Conservation (phyloP, 768 basidiomycete genomes). For the Hirschioporus abietinus region DNA sequence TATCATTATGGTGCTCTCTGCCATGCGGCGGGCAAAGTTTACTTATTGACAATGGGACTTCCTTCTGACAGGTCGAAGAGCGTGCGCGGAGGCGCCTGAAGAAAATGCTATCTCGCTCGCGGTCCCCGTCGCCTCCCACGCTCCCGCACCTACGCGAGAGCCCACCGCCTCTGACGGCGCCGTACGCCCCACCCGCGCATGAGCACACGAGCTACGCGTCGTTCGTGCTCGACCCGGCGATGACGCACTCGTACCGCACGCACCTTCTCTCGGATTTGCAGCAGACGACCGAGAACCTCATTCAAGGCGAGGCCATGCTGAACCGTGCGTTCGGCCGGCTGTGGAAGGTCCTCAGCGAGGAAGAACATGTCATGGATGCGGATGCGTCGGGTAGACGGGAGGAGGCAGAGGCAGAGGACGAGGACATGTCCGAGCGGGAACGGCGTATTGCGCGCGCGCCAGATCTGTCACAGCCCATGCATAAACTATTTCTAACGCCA, state of each 20-base stretch:
- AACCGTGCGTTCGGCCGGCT: slow-evolving; percentile 70
- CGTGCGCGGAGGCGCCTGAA: slow-evolving; percentile 78
- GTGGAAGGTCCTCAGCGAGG: slow-evolving; percentile 78
- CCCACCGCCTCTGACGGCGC: slow-evolving; percentile 71
- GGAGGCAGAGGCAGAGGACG: slow-evolving; percentile 51
- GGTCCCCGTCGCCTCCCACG: slow-evolving; percentile 66
- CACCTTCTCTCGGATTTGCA: slow-evolving; percentile 74
- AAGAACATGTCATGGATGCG: slow-evolving; percentile 39
- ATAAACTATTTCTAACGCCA: slow-evolving; percentile 61
- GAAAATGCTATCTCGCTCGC: slow-evolving; percentile 51
- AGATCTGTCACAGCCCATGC: slow-evolving; percentile 56
- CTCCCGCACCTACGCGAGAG: slow-evolving; percentile 68
- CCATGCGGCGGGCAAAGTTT: background rate
- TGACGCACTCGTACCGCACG: slow-evolving; percentile 81
- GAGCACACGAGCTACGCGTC: slow-evolving; percentile 76
- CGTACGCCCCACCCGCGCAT: slow-evolving; percentile 62
- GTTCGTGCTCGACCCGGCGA: slow-evolving; percentile 80
- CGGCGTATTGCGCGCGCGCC: slow-evolving; percentile 53
- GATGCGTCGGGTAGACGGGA: slow-evolving; percentile 62
- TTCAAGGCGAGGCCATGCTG: slow-evolving; percentile 76
- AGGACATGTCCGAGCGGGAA: slow-evolving; percentile 30
- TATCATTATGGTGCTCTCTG: background rate
- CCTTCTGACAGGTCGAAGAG: slow-evolving; percentile 58
- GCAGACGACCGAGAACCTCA: slow-evolving; percentile 74
- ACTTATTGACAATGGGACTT: slow-evolving; percentile 6